Base-by-base conservation (phyloP, 352 stramenopile species). In the Lagenidium sp. region DNA sequence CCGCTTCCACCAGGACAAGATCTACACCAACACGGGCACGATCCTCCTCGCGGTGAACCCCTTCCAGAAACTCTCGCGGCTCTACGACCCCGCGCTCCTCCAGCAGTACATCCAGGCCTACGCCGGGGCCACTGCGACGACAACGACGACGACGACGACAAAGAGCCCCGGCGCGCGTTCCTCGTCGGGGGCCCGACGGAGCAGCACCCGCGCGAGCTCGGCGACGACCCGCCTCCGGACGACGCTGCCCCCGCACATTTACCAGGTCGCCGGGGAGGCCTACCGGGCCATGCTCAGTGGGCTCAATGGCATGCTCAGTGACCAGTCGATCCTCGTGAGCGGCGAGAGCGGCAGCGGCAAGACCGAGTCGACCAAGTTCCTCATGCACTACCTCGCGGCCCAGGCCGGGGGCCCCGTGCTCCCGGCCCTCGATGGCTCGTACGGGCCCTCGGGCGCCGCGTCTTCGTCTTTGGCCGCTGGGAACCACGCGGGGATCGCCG, bases 301-400 rank as follows among this genome's bases (percentile, higher is more conserved):
- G 5, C 55, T 78, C 6, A 75, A 79, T 23, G 68, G 68, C 26
- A 68, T 79, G 37, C 65, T 65, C 24, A 68, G 44, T 36, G 77
- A 90, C 44, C 79, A 92, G 51, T 83, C 73, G n/a, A 82, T 94
- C 35, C 64, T 94, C 42, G 79, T 94, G 31, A 89, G 75, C 41
- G 82, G 82, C 41, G 82, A 94, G 47, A 90, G 76, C 28, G 82
- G 82, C 34, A 88, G 73, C 39, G 82, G 82, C 44, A 94, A 94
- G 57, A 94, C 82, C n/a, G 80, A 94, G 54, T 86, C 73, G 22
- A 94, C 82, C 49, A 94, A 94, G 60, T 90, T 90, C 50, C 57
- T 94, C 36, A 90, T 94, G 77, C 63, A 89, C 41, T 94, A 92
- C 47, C 56, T 94, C 25, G 52, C 52, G 2, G 78, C 77, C 12